phyloP scores from a whole-genome alignment of 2,329 filamentous ascomycete species.

The Pseudogymnoascus sp. region DNA sequence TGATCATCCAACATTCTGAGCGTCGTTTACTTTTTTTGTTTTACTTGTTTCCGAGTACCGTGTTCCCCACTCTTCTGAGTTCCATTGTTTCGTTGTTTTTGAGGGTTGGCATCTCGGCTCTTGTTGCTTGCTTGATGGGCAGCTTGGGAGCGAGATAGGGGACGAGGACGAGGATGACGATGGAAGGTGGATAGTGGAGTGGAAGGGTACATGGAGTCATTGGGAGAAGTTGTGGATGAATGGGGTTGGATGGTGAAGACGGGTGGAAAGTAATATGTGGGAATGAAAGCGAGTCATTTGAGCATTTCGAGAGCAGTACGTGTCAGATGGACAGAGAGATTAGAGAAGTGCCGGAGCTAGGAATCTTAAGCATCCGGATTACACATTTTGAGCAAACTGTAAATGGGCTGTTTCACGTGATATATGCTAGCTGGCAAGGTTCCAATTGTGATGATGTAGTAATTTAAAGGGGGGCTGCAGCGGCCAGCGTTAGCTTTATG shows the following conservation, averaged over 20 bases:
- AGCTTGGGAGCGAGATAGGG: neutral
- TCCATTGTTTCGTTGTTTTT: neutral
- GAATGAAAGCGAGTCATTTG: neutral
- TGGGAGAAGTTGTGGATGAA: neutral
- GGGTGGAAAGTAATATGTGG: slow-evolving; percentile 1
- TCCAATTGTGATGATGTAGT: neutral
- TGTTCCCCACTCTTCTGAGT: neutral
- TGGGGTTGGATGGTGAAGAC: neutral
- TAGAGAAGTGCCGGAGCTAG: slow-evolving; percentile 2
- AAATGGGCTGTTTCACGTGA: neutral
- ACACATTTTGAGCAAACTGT: slow-evolving; percentile 1
- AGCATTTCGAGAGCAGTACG: neutral
- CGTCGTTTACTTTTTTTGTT: neutral
- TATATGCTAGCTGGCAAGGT: neutral
- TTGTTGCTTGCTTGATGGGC: neutral
- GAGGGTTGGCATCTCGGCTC: neutral
- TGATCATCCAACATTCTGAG: slow-evolving; percentile 7
- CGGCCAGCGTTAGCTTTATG: neutral
- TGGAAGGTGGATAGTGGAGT: neutral
- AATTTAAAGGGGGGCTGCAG: neutral
- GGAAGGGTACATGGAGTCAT: neutral
- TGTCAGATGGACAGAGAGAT: neutral
- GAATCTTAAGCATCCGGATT: slow-evolving; percentile 6
- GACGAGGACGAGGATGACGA: neutral
- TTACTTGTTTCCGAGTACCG: neutral